A percentile compares a stretch with the other conserved stretches of the same genome.
These are phyloP conservation scores for Thermochaetoides dissita DNA, from an alignment of 2,329 filamentous ascomycete genomes.

Conservation along the genomic window DNA sequence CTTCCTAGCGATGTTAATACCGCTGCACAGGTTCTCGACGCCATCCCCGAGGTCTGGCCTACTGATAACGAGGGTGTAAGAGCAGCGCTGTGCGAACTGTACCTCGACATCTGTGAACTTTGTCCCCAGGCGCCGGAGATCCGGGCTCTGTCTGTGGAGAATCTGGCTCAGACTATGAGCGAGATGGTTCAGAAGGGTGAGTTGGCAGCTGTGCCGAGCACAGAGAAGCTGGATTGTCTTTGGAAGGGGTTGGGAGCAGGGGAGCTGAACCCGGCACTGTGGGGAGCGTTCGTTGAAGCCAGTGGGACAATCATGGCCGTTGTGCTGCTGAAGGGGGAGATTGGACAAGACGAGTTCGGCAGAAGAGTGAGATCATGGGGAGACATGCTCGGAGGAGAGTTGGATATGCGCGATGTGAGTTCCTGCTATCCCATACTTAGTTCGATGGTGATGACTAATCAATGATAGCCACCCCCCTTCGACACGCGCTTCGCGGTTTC, in stretches of 20 bases:
- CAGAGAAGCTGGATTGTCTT: slow-evolving; percentile 23
- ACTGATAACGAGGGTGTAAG: slow-evolving; percentile 1
- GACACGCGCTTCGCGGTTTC: slow-evolving; percentile 50
- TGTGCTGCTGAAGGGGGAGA: no score
- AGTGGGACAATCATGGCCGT: slow-evolving; percentile 31
- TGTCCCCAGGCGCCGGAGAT: slow-evolving; percentile 28
- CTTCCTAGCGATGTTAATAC: slow-evolving; percentile 28
- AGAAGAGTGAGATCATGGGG: slow-evolving; percentile 11
- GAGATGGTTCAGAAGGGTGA: slow-evolving; percentile 19
- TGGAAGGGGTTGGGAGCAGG: slow-evolving; percentile 22
- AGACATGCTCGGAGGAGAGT: slow-evolving; percentile 11
- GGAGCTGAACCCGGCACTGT: slow-evolving; percentile 32
- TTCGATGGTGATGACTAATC: not conserved
- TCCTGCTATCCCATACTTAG: no score
- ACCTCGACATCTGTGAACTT: slow-evolving; percentile 26
- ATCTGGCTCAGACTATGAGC: slow-evolving; percentile 33
- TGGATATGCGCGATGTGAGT: slow-evolving; percentile 15
- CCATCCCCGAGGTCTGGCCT: slow-evolving; percentile 20
- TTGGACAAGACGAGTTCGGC: slow-evolving; percentile 1
- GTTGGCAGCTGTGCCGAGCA: slow-evolving; percentile 19
- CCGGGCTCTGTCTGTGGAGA: slow-evolving; percentile 32
- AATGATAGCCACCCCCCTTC: slow-evolving; percentile 34
- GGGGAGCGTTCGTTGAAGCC: slow-evolving; percentile 32
- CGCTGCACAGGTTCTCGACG: slow-evolving; percentile 27
- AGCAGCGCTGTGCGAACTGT: slow-evolving; percentile 25